A percentile compares a stretch with the other conserved stretches of the same genome.
Evolutionary conservation across 176 grass and related monocot genomes (phyloP).

Genomic region (Urochloa ruziziensis): DNA sequence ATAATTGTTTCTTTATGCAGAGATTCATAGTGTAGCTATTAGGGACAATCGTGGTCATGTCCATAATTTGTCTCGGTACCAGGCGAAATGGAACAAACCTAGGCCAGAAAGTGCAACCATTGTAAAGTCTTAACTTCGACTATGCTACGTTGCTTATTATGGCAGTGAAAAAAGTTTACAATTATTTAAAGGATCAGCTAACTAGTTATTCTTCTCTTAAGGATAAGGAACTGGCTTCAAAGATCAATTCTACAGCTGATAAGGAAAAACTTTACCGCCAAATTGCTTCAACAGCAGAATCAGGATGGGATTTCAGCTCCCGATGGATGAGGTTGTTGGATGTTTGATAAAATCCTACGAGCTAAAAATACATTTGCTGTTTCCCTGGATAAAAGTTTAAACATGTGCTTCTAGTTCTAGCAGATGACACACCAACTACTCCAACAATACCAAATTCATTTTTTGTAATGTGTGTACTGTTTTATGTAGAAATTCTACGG

Average conservation of each 20-base stretch:
- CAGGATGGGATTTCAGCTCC: constrained; percentile 99
- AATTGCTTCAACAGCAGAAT: constrained; percentile 88
- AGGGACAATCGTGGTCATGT: constrained; percentile 46
- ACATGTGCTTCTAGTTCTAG: background rate
- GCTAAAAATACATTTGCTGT: background rate
- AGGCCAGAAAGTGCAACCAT: constrained; percentile 84
- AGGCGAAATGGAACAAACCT: constrained; percentile 88
- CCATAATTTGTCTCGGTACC: constrained; percentile 71
- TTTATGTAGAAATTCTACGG: constrained; percentile 63
- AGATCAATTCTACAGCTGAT: constrained; percentile 45
- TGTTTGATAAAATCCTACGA: background rate
- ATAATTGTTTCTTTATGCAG: constrained; percentile 44
- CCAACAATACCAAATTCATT: background rate
- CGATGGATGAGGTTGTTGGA: constrained; percentile 98
- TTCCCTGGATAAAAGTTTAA: background rate
- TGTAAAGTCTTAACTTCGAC: constrained; percentile 35
- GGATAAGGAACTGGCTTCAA: constrained; percentile 71
- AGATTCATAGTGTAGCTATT: constrained; percentile 76
- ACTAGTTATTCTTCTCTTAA: constrained; percentile 22
- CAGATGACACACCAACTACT: too few species aligned
- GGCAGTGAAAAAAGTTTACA: background rate
- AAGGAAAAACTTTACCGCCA: constrained; percentile 73
- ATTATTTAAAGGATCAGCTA: background rate
- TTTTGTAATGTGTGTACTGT: constrained; percentile 22
- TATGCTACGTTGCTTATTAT: background rate